phyloP scores from a whole-genome alignment of 306 rosid species.

The Cucumis hystrix region DNA sequence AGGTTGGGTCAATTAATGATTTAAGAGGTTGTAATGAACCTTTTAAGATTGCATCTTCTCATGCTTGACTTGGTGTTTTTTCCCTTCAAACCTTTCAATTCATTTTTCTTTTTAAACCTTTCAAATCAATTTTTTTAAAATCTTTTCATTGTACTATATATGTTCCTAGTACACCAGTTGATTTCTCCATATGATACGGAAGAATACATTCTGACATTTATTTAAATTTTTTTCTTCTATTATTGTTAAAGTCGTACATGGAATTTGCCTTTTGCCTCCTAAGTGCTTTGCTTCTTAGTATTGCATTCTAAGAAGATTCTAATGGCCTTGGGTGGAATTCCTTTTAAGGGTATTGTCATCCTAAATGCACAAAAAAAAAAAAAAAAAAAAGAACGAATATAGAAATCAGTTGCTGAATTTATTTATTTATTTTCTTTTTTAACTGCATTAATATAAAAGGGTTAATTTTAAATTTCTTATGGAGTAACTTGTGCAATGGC shows the following conservation, averaged over 20 bases:
- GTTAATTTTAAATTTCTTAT: not conserved
- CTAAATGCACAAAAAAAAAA: too few relatives aligned
- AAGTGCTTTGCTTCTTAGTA: not conserved
- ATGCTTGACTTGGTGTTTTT: too few relatives aligned
- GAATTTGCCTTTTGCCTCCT: not conserved
- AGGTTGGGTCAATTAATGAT: too few relatives aligned
- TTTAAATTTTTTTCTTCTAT: not conserved
- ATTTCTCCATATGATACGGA: not conserved
- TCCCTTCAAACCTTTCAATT: too few relatives aligned
- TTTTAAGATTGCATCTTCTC: not conserved
- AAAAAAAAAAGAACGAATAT: not conserved
- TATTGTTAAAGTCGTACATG: not conserved
- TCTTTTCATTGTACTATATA: not conserved
- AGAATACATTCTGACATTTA: not conserved
- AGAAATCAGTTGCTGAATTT: not conserved
- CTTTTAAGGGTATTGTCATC: not conserved
- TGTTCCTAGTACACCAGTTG: not conserved
- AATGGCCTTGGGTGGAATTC: not conserved
- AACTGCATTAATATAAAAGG: not conserved
- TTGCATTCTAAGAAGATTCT: not conserved
- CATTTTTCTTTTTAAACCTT: too few relatives aligned
- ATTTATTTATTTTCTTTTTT: not conserved
- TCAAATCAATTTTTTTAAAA: not conserved
- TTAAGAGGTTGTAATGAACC: constrained; percentile 11
- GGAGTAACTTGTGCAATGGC: not conserved